Conservation (phyloP, 139 green algal genomes). For the Ettlia oleoabundans region DNA sequence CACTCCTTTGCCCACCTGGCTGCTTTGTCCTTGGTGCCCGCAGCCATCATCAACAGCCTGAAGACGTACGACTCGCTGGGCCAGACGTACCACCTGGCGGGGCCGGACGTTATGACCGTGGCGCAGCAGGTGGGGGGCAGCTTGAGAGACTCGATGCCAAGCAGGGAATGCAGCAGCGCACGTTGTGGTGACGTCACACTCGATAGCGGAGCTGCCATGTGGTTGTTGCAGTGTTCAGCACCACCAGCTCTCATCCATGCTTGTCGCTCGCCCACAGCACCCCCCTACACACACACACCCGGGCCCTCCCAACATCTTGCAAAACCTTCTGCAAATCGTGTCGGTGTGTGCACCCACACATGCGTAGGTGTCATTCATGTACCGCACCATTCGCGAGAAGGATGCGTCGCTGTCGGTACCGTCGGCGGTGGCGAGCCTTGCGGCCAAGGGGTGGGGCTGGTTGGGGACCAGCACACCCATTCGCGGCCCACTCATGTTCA, state of each 20-base stretch:
- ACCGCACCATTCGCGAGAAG: constrained; percentile 61
- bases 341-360: not conserved
- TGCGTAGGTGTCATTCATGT: constrained; percentile 29
- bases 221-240: too few relatives aligned
- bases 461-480: constrained; percentile 38
- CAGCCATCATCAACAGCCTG: constrained; percentile 64
- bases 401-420: constrained; percentile 43
- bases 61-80: constrained; percentile 65
- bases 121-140: constrained; percentile 48
- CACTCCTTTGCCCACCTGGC: too few relatives aligned
- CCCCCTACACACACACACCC: too few relatives aligned
- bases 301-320: too few relatives aligned
- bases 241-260: not conserved
- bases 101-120: constrained; percentile 81
- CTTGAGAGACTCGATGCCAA: too few relatives aligned
- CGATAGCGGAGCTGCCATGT: too few relatives aligned
- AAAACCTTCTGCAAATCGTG: not conserved
- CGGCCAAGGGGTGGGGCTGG: constrained; percentile 41
- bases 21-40: too few relatives aligned
- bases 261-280: not conserved
- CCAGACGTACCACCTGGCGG: constrained; percentile 87
- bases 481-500: constrained; percentile 63
- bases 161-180: too few relatives aligned
- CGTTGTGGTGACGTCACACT: too few relatives aligned
- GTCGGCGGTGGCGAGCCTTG: constrained; percentile 29